Percentiles rank a stretch among this genome's conserved stretches.
phyloP scores from a whole-genome alignment of 164 flowering plant species.

The Chimonanthus salicifolius region DNA sequence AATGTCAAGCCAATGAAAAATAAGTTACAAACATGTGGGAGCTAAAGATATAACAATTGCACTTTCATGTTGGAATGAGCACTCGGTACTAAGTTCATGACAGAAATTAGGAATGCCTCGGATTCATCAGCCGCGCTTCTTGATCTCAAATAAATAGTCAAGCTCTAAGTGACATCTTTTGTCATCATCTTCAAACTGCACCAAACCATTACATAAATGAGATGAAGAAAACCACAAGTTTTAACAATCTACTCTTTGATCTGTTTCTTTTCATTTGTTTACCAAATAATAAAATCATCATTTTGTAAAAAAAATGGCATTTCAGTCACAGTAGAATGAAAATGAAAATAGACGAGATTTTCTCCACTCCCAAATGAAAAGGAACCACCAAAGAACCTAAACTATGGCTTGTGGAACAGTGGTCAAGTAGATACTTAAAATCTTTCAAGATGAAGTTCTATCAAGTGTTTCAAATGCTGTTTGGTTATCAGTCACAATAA shows the following conservation, averaged over 20 bases:
- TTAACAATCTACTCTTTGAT: too few relatives aligned
- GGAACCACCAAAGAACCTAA: background rate
- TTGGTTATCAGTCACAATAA: background rate
- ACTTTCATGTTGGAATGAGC: background rate
- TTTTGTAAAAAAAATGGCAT: too few relatives aligned
- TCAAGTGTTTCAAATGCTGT: background rate
- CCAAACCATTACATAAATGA: background rate
- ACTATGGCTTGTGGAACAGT: background rate
- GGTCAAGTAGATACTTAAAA: too few relatives aligned
- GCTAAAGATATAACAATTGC: background rate
- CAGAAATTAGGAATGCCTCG: background rate
- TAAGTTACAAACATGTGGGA: background rate
- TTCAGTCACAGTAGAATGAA: background rate
- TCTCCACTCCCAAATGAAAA: background rate
- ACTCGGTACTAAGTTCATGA: background rate
- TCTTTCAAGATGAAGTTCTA: too few relatives aligned
- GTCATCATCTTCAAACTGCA: constrained; percentile 83
- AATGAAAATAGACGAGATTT: background rate
- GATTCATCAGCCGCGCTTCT: constrained; percentile 19
- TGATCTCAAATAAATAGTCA: constrained; percentile 60
- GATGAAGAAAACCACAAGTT: background rate
- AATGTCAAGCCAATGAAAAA: background rate
- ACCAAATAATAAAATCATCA: too few relatives aligned
- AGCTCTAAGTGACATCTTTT: constrained; percentile 62
- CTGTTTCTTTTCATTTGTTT: too few relatives aligned